Base-by-base conservation (phyloP, 2,329 filamentous ascomycete species). In the Clonostachys rhizophaga region DNA sequence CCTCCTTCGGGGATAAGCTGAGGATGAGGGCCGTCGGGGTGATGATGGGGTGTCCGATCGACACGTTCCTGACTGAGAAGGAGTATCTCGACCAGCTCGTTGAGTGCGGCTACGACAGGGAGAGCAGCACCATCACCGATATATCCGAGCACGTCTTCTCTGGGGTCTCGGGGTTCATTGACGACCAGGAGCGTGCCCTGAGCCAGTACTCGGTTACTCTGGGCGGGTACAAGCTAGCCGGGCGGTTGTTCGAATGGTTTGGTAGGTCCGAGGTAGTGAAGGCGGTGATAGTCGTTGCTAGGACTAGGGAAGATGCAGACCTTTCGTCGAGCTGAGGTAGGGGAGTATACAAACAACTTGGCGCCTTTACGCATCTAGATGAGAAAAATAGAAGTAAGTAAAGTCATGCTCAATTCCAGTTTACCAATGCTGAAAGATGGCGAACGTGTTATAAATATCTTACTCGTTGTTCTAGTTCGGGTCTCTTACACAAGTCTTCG, bases 131-230 rank as follows among this genome's bases (percentile, higher is more conserved):
- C 24, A 65, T 80, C 2, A 58, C 60, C 14, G 79, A 83, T 53
- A 63, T 83, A 16, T 76, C 78, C 3, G 64, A 70, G 6, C 58
- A 78, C 50, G 77, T 81, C 0, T 83, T 83, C 53, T 52, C 58
- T 0, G 75, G 75, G 0, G 56, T 83, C 14, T 67, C 71, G 5
- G 52, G 45, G 2, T 79, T 71, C 47, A 58, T 83, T 24, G 55
- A 57, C 16, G 48, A 47, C 7, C 68, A 70, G 37, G 63, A 67
- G 13, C 48, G 51, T 7, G 56, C 60, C 0, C 48, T 70, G 34
- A 54, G 55, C 13, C 58, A 58, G 20, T 67, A 69, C 12, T 66
- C 66, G 0, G 59, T 71, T 33, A 61, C 62, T 1, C 48, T 70
- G 44, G 64, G 60, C 0, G 64, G 63, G 5, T 68, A 61, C 47